Conservation (phyloP, 352 stramenopile genomes). For the Thraustochytrium sp. region DNA sequence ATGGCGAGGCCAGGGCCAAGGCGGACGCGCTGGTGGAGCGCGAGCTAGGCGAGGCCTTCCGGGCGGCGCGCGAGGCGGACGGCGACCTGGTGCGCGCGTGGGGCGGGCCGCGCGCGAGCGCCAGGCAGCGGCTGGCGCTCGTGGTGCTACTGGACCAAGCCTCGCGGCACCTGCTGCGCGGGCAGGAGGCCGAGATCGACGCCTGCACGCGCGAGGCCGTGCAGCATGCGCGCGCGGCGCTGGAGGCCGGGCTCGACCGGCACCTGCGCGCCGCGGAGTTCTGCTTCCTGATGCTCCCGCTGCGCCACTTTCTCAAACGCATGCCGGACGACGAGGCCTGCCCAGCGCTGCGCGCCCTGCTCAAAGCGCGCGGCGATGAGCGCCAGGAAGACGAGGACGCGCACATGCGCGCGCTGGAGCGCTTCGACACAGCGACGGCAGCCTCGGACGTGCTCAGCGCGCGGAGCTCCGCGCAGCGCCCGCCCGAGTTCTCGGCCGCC, state of each 20-base stretch:
- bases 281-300: slow-evolving; percentile 74
- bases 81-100: background rate
- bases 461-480: slow-evolving; percentile 46
- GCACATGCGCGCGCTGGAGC: slow-evolving; percentile 54
- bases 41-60: background rate
- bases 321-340: slow-evolving; percentile 55
- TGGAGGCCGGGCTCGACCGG: slow-evolving; percentile 57
- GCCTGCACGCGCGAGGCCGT: slow-evolving; percentile 52
- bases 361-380: slow-evolving; percentile 56
- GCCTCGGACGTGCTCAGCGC: slow-evolving; percentile 61
- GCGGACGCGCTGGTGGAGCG: background rate
- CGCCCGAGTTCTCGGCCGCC: background rate
- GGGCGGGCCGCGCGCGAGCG: background rate
- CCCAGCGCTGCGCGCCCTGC: slow-evolving; percentile 47
- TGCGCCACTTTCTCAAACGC: slow-evolving; percentile 59
- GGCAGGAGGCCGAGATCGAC: slow-evolving; percentile 52
- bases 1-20: background rate
- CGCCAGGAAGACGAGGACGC: slow-evolving; percentile 46
- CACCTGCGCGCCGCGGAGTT: slow-evolving; percentile 59
- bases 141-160: slow-evolving; percentile 78
- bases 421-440: slow-evolving; percentile 73
- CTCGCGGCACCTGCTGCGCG: slow-evolving; percentile 67
- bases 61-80: background rate
- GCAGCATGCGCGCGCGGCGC: slow-evolving; percentile 57
- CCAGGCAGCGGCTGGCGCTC: slow-evolving; percentile 55